These are phyloP conservation scores for Petrea volubilis DNA, from an alignment of 257 asterid genomes.

Conservation along the genomic window DNA sequence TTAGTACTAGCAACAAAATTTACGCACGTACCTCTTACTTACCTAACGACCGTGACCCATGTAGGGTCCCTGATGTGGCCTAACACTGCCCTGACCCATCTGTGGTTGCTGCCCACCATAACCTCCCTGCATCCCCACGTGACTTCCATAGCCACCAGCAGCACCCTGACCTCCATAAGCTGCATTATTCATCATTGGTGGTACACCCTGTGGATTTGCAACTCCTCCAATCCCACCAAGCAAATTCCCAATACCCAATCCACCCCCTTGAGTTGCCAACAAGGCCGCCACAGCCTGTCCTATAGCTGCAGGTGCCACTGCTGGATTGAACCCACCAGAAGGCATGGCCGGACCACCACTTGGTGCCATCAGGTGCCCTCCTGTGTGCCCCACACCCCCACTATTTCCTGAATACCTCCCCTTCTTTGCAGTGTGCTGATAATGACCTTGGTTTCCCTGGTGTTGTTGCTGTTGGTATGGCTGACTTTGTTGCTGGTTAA, in stretches of 20 bases:
- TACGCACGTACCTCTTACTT: conserved; percentile 8
- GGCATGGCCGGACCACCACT: conserved; percentile 38
- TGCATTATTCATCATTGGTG: conserved; percentile 47
- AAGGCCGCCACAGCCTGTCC: conserved; percentile 75
- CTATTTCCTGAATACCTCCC: conserved; percentile 55
- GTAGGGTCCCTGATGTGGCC: conserved; percentile 66
- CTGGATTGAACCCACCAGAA: conserved; percentile 53
- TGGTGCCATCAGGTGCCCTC: conserved; percentile 71
- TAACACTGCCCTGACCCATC: conserved; percentile 62
- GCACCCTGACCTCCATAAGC: conserved; percentile 57
- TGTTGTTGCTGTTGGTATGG: conserved; percentile 43
- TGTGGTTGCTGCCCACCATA: conserved; percentile 41
- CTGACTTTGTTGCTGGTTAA: conserved; percentile 41
- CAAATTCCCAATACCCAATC: conserved; percentile 61
- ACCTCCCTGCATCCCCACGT: conserved; percentile 57
- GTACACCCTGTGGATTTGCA: conserved; percentile 49
- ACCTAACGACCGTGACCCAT: conserved; percentile 68
- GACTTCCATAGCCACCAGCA: conserved; percentile 50
- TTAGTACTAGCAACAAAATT: neutral
- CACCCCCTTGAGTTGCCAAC: conserved; percentile 60
- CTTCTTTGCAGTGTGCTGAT: conserved; percentile 55
- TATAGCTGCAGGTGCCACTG: conserved; percentile 49
- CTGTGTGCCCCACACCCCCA: conserved; percentile 33
- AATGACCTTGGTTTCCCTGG: conserved; percentile 42
- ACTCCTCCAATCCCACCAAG: conserved; percentile 67